Evolutionary conservation across 208 protist genomes (phyloP), one percentile per base, ranked within the genome.

Genomic region (Endotrypanum monterogeii): DNA sequence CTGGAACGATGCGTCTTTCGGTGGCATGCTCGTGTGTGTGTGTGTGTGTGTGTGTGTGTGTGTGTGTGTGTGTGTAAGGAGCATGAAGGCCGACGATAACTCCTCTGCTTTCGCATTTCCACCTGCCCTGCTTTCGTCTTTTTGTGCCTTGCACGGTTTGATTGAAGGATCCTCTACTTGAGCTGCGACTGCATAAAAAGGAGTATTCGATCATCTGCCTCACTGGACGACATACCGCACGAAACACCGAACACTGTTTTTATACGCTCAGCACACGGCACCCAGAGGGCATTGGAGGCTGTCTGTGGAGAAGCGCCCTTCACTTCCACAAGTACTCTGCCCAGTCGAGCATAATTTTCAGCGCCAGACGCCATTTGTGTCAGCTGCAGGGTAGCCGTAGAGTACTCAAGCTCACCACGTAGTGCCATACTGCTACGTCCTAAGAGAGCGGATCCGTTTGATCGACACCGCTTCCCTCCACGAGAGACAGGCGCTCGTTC

Each of bases 171-270:
- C n/a, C 18, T 56, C 20, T 57, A 56, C 30, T 58, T 35, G 7
- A 70, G n/a, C 28, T 44, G 30, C 11, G 66, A 54, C 25, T 46
- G 28, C 71, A 81, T 73, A 52, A 73, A 81, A 20, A 7, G 46
- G 3, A 73, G 25, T 37, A 81, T 73, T 2, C 16, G 50, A 18
- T 65, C 56, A 57, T 81, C 76, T 18, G 69, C 76, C 56, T 76
- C 66, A 18, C 41, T 32, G 25, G 37, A 6, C 7, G 71, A 63
- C 71, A 76, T 72, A 1, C 55, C 30, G 9, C 48, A 61, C 57
- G 71, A 73, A 8, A 81, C 76, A 4, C 56, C 76, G 51, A 81
- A 81, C 11, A 73, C 71, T 0, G 37, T 57, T 52, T 55, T 54
- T 3, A 81, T 62, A 1, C 51, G 63, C 0, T 23, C 57, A 16